Evolutionary conservation across 169 alveolate species (phyloP), one percentile per base, ranked within the genome.

Genomic region (Plasmodium coatneyi): DNA sequence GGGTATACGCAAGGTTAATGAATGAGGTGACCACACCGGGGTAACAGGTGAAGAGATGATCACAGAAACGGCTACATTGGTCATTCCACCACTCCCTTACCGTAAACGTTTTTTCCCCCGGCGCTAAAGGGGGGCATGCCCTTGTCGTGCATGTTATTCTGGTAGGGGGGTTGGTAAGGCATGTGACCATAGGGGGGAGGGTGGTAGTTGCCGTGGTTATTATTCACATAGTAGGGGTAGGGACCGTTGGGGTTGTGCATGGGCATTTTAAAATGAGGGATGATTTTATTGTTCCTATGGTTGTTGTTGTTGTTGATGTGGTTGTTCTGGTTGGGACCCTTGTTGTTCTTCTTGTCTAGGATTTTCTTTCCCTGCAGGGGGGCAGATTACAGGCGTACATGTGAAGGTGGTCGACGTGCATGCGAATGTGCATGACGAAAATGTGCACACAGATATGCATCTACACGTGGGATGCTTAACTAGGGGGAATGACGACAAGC

Each of bases 341-440:
- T 84, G 19, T 52, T 49, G 41, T 84, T 84, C 66, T 84, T 84
- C 60, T 84, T 84, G 56, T 84, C 92, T 34, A 66, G 30, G 2
- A 84, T 84, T 46, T 84, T 84, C 78, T 84, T 84, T 5, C 92
- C 92, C 92, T 84, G 56, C 6, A 49, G 32, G 28, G n/a, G 71
- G 14, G 19, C 7, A 43, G 41, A 3, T 10, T 32, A 60, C 5
- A 6, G 5, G 46, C 46, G 3, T 5, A 5, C 46, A 39, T 39
- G 9, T 39, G 46, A 39, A 5, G 1, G 9, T 41, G 28, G n/a
- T n/a, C n/a, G 5, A 6, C 46, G 3, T 5, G 9, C 46, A 39
- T 39, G 9, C 3, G 46, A 39, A 5, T 39, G 9, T 41, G 28
- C 71, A 71, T 56, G 28, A 82, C 12, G n/a, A 12, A 46, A n/a